phyloP scores from a whole-genome alignment of 208 protist species.

The Leptomonas pyrrhocoris region DNA sequence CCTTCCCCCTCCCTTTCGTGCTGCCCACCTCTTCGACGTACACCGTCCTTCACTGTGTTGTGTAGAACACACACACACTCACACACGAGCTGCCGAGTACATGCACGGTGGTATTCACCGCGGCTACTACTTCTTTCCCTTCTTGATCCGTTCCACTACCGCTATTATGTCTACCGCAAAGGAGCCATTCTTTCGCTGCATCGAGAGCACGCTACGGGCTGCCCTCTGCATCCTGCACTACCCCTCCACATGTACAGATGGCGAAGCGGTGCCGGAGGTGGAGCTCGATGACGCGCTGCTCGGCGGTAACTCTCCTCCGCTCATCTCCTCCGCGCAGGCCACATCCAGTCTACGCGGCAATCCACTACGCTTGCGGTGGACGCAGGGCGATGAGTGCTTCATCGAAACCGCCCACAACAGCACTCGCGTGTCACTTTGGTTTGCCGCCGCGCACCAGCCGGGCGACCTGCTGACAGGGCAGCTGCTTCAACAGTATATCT shows the following conservation, averaged over 20 bases:
- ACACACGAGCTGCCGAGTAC: too few species aligned
- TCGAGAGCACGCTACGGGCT: slow-evolving; percentile 92
- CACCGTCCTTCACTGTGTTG: too few species aligned
- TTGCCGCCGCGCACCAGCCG: slow-evolving; percentile 75
- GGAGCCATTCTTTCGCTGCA: slow-evolving; percentile 93
- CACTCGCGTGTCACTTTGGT: slow-evolving; percentile 92
- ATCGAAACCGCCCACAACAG: slow-evolving; percentile 97
- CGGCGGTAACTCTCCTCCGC: background rate
- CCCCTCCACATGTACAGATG: slow-evolving; percentile 95
- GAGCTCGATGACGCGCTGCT: slow-evolving; percentile 61
- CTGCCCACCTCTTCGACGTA: too few species aligned
- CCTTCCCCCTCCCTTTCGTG: too few species aligned
- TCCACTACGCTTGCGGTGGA: slow-evolving; percentile 38
- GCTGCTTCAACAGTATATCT: slow-evolving; percentile 94
- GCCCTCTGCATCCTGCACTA: slow-evolving; percentile 97
- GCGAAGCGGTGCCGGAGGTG: slow-evolving; percentile 99
- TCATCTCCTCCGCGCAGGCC: background rate
- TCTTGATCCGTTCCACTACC: too few species aligned
- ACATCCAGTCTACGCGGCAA: background rate
- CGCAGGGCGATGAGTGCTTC: slow-evolving; percentile 80
- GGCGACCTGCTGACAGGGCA: slow-evolving; percentile 95
- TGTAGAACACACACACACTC: too few species aligned
- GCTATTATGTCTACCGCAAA: too few species aligned
- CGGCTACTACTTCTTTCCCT: too few species aligned
- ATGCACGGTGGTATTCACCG: too few species aligned